These are phyloP conservation scores for Arabidopsis arenosa DNA, from an alignment of 345 rosid genomes.

Conservation along the genomic window DNA sequence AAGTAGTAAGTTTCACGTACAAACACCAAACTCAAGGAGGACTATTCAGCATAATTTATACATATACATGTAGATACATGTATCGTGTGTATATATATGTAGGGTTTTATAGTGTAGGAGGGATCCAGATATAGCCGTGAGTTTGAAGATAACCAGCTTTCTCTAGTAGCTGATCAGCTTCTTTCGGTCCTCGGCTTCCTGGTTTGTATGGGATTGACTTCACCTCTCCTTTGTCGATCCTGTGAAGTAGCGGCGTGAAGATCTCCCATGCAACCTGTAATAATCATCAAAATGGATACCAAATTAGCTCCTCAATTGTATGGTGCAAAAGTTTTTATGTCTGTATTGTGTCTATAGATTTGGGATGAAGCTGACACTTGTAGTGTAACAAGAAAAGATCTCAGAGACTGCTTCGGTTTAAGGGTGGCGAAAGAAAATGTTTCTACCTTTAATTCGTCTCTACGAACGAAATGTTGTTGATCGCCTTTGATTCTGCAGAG, in stretches of 20 bases:
- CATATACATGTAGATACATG: slow-evolving; percentile 13
- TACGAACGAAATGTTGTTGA: slow-evolving; percentile 95
- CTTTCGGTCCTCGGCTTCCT: slow-evolving; percentile 89
- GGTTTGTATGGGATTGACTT: slow-evolving; percentile 69
- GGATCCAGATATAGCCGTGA: slow-evolving; percentile 93
- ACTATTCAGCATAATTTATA: slow-evolving; percentile 15
- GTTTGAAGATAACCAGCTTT: slow-evolving; percentile 87
- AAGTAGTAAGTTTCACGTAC: slow-evolving; percentile 19
- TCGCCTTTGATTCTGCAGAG: slow-evolving; percentile 78
- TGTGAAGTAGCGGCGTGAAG: slow-evolving; percentile 88
- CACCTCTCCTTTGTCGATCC: slow-evolving; percentile 76
- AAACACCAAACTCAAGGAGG: slow-evolving; percentile 27
- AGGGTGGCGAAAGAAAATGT: neutral
- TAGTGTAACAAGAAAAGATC: neutral
- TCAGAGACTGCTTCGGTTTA: neutral
- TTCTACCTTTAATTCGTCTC: slow-evolving; percentile 90
- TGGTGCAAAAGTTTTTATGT: neutral
- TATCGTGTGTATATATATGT: slow-evolving; percentile 3
- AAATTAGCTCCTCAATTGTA: neutral
- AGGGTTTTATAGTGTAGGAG: slow-evolving; percentile 68
- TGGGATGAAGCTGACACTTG: neutral
- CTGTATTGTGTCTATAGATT: neutral
- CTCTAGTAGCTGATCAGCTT: slow-evolving; percentile 76
- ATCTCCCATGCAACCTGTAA: slow-evolving; percentile 92
- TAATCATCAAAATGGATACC: slow-evolving; percentile 19